These are phyloP conservation scores for Echium plantagineum DNA, from an alignment of 257 asterid species.

Conservation along the genomic window DNA sequence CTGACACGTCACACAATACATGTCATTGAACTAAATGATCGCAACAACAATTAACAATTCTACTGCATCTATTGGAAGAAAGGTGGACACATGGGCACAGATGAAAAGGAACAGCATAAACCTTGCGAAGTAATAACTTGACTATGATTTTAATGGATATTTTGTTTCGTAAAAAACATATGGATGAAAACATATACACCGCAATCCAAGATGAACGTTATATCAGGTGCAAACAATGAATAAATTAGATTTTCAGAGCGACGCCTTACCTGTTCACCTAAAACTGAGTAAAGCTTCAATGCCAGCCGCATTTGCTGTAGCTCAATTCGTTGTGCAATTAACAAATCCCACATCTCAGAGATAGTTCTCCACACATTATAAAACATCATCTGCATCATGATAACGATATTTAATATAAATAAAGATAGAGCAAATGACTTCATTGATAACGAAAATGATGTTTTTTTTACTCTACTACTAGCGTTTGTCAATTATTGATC, in stretches of 20 bases:
- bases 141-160: no score
- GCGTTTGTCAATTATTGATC: no score
- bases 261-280: constrained; percentile 55
- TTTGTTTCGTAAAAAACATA: no score
- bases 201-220: no score
- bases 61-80: not conserved
- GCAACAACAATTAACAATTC: not conserved
- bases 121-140: no score
- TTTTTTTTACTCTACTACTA: not conserved
- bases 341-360: constrained; percentile 35
- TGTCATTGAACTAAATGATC: not conserved
- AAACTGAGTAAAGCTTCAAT: constrained; percentile 45
- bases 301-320: constrained; percentile 58
- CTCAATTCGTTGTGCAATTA: constrained; percentile 43
- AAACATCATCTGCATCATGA: constrained; percentile 54
- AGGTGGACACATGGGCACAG: no score
- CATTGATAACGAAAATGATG: no score
- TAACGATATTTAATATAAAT: constrained; percentile 1
- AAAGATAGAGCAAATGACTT: no score
- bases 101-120: no score
- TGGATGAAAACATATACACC: no score
- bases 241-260: not conserved
- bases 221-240: no score
- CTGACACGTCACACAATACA: not conserved
- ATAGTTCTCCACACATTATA: constrained; percentile 49